A percentile compares a stretch with the other conserved stretches of the same genome.
These are phyloP conservation scores for Xylaria multiplex DNA, from an alignment of 2,329 filamentous ascomycete genomes.

Conservation along the genomic window DNA sequence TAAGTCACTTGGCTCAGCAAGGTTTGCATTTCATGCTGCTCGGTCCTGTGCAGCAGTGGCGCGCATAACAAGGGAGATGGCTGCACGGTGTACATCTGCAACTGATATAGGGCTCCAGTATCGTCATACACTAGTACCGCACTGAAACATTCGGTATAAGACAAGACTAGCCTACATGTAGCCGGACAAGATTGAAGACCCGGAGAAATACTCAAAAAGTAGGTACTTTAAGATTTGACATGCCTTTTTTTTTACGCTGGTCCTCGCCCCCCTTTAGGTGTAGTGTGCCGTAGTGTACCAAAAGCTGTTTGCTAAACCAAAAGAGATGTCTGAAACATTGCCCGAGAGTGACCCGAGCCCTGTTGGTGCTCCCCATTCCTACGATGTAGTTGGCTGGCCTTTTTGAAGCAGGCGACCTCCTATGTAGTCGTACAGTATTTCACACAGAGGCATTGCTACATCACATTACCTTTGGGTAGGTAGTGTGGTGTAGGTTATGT, in stretches of 20 bases:
- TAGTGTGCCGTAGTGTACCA: too few relatives aligned
- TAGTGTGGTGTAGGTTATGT: too few relatives aligned
- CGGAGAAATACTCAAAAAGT: not conserved
- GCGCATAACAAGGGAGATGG: slow-evolving; percentile 13
- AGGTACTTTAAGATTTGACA: slow-evolving; percentile 11
- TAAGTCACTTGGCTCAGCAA: slow-evolving; percentile 6
- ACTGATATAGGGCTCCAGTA: slow-evolving; percentile 7
- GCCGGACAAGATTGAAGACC: not conserved
- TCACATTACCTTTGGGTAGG: too few relatives aligned
- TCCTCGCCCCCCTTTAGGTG: not conserved
- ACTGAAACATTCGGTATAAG: slow-evolving; percentile 10
- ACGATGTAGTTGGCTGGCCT: slow-evolving; percentile 9
- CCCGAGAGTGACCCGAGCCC: slow-evolving; percentile 15
- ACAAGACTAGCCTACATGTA: not conserved
- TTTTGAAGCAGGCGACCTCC: slow-evolving; percentile 6
- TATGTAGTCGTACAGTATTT: too few relatives aligned
- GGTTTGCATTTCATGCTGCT: slow-evolving; percentile 22
- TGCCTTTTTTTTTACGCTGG: slow-evolving; percentile 18
- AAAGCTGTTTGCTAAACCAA: slow-evolving; percentile 3
- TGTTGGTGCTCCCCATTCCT: not conserved
- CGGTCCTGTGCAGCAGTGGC: slow-evolving; percentile 22
- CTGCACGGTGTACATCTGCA: slow-evolving; percentile 14
- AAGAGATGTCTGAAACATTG: slow-evolving; percentile 27
- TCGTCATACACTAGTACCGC: slow-evolving; percentile 15
- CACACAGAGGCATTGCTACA: too few relatives aligned